Percentiles rank a stretch among this genome's conserved stretches.
These are phyloP conservation scores for Diphasiastrum complanatum DNA, from an alignment of 83 land plant genomes.

Conservation along the genomic window DNA sequence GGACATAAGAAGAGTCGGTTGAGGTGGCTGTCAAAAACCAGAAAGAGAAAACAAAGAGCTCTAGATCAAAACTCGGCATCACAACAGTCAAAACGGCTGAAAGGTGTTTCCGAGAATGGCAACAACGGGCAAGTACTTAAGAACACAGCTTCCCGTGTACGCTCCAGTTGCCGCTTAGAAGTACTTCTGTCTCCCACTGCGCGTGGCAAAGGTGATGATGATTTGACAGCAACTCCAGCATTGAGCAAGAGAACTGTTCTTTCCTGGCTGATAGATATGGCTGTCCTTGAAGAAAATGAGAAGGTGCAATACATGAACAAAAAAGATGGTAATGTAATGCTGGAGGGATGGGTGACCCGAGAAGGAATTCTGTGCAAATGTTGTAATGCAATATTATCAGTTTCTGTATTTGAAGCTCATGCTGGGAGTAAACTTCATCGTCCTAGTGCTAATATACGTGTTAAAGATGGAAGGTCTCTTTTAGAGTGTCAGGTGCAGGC, in stretches of 20 bases:
- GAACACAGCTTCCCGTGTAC: neutral
- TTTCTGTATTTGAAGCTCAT: slow-evolving; percentile 57
- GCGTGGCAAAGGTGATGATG: neutral
- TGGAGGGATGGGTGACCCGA: slow-evolving; percentile 50
- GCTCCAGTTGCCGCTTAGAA: slow-evolving; percentile 37
- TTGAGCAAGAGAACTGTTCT: slow-evolving; percentile 31
- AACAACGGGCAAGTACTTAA: neutral
- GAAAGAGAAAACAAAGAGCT: too few relatives aligned
- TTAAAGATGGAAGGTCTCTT: slow-evolving; percentile 76
- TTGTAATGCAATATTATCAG: slow-evolving; percentile 37
- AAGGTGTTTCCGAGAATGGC: neutral
- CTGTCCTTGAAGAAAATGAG: slow-evolving; percentile 37
- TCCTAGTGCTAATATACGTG: slow-evolving; percentile 45
- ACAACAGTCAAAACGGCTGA: neutral
- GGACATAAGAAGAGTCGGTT: too few relatives aligned
- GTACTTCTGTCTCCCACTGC: slow-evolving; percentile 29
- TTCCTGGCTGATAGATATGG: slow-evolving; percentile 67
- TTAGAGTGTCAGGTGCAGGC: slow-evolving; percentile 53
- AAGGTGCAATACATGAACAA: slow-evolving; percentile 38
- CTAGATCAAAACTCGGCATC: too few relatives aligned
- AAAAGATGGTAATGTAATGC: slow-evolving; percentile 25
- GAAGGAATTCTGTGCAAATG: slow-evolving; percentile 62
- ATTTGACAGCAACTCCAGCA: neutral
- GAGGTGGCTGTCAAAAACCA: too few relatives aligned
- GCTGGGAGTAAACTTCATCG: slow-evolving; percentile 47